A percentile compares a stretch with the other conserved stretches of the same genome.
Evolutionary conservation across 257 asterid genomes (phyloP).

Genomic region (Jacaranda mimosifolia): DNA sequence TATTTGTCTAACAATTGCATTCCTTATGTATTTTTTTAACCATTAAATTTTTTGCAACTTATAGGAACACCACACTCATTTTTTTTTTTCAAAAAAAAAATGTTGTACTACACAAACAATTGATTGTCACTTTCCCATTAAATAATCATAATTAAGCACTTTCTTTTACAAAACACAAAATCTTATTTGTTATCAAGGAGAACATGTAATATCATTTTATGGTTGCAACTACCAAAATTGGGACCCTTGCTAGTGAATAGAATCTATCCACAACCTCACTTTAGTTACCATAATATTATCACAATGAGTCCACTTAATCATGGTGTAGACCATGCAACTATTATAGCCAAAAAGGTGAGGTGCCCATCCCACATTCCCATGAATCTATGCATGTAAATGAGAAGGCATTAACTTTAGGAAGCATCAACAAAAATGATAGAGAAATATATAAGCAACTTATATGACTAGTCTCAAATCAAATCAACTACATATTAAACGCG

Average conservation of each 20-base stretch:
- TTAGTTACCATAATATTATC: constrained; percentile 51
- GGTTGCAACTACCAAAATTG: constrained; percentile 53
- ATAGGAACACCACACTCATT: no score
- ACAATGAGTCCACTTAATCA: constrained; percentile 45
- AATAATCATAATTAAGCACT: neutral
- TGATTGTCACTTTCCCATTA: no score
- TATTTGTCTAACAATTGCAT: no score
- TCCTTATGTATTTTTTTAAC: no score
- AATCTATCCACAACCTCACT: constrained; percentile 40
- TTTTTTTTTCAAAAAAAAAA: no score
- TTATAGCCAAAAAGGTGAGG: constrained; percentile 56
- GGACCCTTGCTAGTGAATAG: constrained; percentile 46
- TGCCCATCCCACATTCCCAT: constrained; percentile 35
- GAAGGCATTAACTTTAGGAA: constrained; percentile 39
- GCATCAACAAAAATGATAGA: constrained; percentile 31
- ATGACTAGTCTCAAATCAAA: constrained; percentile 24
- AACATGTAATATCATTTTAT: constrained; percentile 45
- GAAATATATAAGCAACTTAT: neutral
- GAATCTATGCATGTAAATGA: constrained; percentile 35
- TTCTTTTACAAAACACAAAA: neutral
- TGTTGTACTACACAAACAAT: no score
- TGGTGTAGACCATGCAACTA: constrained; percentile 68
- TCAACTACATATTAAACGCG: constrained; percentile 3
- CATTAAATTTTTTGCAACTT: no score
- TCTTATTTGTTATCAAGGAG: neutral